A percentile compares a stretch with the other conserved stretches of the same genome.
These are phyloP conservation scores for Cornus florida DNA, from an alignment of 148 eudicot species.

Conservation along the genomic window DNA sequence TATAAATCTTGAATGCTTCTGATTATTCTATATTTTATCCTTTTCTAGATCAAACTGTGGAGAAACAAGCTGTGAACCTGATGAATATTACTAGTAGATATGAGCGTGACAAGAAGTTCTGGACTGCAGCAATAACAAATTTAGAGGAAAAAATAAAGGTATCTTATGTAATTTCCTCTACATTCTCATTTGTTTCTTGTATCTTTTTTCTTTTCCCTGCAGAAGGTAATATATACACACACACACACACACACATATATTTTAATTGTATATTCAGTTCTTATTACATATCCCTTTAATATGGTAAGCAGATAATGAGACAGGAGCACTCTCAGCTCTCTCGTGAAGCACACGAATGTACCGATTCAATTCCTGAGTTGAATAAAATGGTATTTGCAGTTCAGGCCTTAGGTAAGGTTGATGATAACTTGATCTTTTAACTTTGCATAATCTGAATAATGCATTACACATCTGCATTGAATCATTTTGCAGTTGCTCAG, in stretches of 20 bases:
- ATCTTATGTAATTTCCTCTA: not conserved
- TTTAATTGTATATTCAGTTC: not conserved
- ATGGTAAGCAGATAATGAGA: constrained; percentile 56
- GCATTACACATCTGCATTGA: not conserved
- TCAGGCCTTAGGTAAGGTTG: constrained; percentile 76
- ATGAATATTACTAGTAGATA: constrained; percentile 60
- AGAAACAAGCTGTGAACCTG: constrained; percentile 65
- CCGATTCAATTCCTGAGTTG: constrained; percentile 77
- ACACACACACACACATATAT: no score
- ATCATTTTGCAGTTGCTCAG: constrained; percentile 59
- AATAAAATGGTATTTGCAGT: constrained; percentile 82
- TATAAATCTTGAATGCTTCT: not conserved
- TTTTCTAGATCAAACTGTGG: constrained; percentile 64
- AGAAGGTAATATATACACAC: no score
- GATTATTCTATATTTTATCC: not conserved
- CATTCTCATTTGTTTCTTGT: not conserved
- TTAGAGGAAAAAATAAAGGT: constrained; percentile 75
- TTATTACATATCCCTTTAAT: not conserved
- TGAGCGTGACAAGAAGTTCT: constrained; percentile 67
- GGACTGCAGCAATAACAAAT: constrained; percentile 57
- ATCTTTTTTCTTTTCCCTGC: no score
- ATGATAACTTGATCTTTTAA: not conserved
- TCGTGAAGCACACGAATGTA: constrained; percentile 80
- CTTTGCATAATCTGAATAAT: not conserved
- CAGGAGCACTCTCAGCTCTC: constrained; percentile 74